phyloP scores from a whole-genome alignment of 129 eudicot genomes.

The Silybum marianum region DNA sequence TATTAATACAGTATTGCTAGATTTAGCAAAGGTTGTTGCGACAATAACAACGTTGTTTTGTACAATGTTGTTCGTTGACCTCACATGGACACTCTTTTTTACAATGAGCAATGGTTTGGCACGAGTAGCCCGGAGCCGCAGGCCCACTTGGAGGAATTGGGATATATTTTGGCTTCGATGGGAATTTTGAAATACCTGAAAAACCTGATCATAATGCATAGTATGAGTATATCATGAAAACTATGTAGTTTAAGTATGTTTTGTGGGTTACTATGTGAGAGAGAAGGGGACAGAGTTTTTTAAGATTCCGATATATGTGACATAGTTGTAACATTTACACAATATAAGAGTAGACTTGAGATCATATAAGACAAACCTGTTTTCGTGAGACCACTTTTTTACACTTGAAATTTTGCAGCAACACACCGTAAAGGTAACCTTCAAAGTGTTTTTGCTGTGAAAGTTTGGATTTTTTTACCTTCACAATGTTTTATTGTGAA shows the following conservation, averaged over 20 bases:
- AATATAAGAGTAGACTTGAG: no score
- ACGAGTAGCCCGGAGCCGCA: slow-evolving; percentile 15
- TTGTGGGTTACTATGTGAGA: background rate
- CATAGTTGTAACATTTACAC: no score
- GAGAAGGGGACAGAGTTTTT: no score
- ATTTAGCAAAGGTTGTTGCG: slow-evolving; percentile 1
- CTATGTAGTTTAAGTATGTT: background rate
- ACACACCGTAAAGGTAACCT: no score
- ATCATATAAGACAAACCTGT: no score
- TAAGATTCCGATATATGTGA: no score
- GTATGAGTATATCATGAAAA: background rate
- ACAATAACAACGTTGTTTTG: slow-evolving; percentile 10
- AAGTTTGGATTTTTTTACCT: no score
- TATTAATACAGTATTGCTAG: background rate
- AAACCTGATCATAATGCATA: background rate
- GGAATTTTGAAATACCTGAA: background rate
- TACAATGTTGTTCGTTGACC: background rate
- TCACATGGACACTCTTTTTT: background rate
- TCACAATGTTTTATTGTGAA: no score
- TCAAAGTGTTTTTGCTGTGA: no score
- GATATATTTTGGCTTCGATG: slow-evolving; percentile 15
- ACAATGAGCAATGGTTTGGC: background rate
- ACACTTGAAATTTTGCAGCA: no score
- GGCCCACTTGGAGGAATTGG: slow-evolving; percentile 28
- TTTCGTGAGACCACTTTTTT: no score